phyloP scores from a whole-genome alignment of 2,329 filamentous ascomycete species.

The Anisogramma anomala region DNA sequence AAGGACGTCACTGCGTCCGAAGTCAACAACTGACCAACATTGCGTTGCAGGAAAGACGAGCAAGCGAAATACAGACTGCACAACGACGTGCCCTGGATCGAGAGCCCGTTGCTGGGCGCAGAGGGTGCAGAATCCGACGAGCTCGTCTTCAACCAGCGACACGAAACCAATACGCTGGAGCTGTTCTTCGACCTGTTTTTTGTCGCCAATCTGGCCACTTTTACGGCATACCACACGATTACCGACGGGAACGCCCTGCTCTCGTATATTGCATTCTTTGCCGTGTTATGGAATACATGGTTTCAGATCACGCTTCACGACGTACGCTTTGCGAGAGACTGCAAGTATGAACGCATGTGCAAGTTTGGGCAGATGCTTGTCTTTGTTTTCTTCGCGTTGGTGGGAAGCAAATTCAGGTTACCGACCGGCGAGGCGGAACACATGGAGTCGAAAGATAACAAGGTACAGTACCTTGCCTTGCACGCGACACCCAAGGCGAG shows the following conservation, averaged over 20 bases:
- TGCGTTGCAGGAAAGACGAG: not conserved
- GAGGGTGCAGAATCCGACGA: not conserved
- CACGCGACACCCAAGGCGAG: too few relatives aligned
- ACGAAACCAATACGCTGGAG: not conserved
- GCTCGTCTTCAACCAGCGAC: not conserved
- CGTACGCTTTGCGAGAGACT: not conserved
- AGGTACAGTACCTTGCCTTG: too few relatives aligned
- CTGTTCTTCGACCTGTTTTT: not conserved
- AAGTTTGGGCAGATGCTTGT: not conserved
- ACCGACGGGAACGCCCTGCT: not conserved
- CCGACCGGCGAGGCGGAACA: not conserved
- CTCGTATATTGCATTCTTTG: not conserved
- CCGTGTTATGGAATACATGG: not conserved
- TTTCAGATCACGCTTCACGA: not conserved
- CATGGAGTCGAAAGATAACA: not conserved
- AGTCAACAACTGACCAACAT: not conserved
- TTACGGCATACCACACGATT: not conserved
- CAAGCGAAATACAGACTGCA: not conserved
- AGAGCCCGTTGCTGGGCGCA: not conserved
- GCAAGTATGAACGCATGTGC: not conserved
- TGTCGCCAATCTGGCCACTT: not conserved
- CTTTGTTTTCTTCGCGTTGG: not conserved
- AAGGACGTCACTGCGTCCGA: not conserved
- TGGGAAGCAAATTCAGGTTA: not conserved
- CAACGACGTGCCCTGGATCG: not conserved